Base-by-base conservation (phyloP, 306 rosid genomes). In the Hylodesmum podocarpum region DNA sequence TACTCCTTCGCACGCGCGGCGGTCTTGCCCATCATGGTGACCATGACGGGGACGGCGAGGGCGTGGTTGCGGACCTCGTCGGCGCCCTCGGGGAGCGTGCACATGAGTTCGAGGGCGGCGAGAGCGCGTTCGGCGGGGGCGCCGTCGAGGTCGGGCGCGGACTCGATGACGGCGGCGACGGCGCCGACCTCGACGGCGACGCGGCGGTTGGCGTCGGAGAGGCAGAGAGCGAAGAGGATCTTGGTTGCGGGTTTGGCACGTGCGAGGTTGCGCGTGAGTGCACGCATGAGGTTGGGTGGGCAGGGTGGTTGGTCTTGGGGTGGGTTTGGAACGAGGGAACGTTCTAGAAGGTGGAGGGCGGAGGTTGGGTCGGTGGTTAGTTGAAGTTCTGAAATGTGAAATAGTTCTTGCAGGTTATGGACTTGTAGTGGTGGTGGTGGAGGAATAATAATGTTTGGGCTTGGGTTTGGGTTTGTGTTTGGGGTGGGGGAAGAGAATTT, bases 31-130 rank as follows among this genome's bases (percentile, higher is more conserved):
- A 95, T 95, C 85, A 84, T 86, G 18, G 88, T 83, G 49, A 90
- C 98, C 97, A 95, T 92, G 47, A 89, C 92, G 2, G 97, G 91
- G 69, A 95, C 98, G 2, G 98, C 89, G 8, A 92, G 89, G 16
- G 97, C 97, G 87, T 95, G 96, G 4, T 89, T 77, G 12, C 92
- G 76, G 18, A 89, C 91, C 73, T 82, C 96, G 43, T 85, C 95
- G 6, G 94, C 96, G 0, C 97, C 98, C 76, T 94, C 98, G 6
- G 89, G 64, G 67, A 92, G 86, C 14, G 92, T 92, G 75, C 96
- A 92, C 95, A 90, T 89, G 8, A 92, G 89, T 84, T 94, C 98
- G 5, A 92, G 78, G 2, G 95, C 90, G 11, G 98, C 98, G 4
- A 94, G 84, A 0, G 97, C 95, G 8, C 97, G 64, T 75, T 90